Conservation (phyloP, 768 basidiomycete species). For the Termitomyces sp. region DNA sequence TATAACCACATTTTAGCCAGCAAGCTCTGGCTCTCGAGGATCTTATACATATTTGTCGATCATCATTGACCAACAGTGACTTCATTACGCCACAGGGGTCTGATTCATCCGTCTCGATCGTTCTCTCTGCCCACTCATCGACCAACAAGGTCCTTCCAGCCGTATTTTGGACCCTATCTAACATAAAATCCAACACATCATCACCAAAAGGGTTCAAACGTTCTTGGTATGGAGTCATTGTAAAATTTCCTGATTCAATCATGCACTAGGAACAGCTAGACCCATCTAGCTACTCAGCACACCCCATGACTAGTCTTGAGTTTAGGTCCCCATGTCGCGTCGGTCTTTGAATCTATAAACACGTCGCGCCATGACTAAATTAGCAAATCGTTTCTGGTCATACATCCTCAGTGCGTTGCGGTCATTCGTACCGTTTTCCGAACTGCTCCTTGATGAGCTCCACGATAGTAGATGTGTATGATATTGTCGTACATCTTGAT, state of each 20-base stretch:
- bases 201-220: neutral
- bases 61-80: neutral
- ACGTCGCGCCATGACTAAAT: neutral
- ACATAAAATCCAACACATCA: neutral
- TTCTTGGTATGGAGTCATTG: neutral
- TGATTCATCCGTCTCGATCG: neutral
- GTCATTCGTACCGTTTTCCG: constrained; percentile 3
- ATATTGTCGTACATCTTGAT: neutral
- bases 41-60: too few species aligned
- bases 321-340: neutral
- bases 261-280: neutral
- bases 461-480: neutral
- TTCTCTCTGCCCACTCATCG: neutral
- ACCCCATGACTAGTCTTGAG: neutral
- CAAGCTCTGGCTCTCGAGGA: too few species aligned
- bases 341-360: neutral
- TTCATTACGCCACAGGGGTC: constrained; percentile 8
- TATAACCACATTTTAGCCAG: too few species aligned
- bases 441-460: constrained; percentile 2
- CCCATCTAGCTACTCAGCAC: neutral
- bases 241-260: neutral
- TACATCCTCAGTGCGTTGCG: neutral
- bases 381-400: neutral
- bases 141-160: neutral
- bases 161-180: neutral